A percentile compares a stretch with the other conserved stretches of the same genome.
Conservation (phyloP, 2,329 filamentous ascomycete genomes). For the Albifimbria verrucaria region DNA sequence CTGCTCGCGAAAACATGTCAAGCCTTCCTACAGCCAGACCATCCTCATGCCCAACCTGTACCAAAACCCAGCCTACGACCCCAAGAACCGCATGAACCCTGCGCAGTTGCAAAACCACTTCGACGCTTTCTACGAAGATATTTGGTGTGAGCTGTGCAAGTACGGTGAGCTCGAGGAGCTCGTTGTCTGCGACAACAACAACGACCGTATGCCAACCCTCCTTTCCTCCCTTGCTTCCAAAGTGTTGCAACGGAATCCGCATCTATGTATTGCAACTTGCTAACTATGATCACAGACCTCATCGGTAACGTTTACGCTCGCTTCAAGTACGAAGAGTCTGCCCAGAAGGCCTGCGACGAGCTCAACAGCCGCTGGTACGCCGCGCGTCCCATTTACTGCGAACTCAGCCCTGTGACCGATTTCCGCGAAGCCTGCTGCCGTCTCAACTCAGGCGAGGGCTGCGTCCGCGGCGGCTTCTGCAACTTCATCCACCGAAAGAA, state of each 20-base stretch:
- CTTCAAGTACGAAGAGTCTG: constrained; percentile 99
- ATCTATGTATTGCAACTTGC: no score
- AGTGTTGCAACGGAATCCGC: no score
- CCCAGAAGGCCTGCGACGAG: constrained; percentile 88
- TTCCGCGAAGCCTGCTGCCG: constrained; percentile 97
- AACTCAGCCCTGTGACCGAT: constrained; percentile 93
- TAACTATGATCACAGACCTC: constrained; percentile 57
- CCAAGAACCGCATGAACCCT: constrained; percentile 94
- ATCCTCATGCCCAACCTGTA: constrained; percentile 98
- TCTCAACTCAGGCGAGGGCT: constrained; percentile 91
- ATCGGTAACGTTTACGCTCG: constrained; percentile 99
- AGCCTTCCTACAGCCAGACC: constrained; percentile 96
- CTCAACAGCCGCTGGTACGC: constrained; percentile 97
- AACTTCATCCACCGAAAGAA: constrained; percentile 99
- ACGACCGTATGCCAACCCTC: constrained; percentile 68
- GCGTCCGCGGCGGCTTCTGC: constrained; percentile 94
- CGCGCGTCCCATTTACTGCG: constrained; percentile 95
- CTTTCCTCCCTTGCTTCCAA: not conserved
- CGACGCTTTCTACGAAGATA: constrained; percentile 99
- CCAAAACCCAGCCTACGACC: constrained; percentile 97
- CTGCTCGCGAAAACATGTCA: constrained; percentile 98
- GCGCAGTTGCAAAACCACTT: constrained; percentile 98
- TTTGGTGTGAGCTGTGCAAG: constrained; percentile 99
- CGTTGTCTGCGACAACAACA: constrained; percentile 99
- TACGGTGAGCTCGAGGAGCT: constrained; percentile 97